A percentile compares a stretch with the other conserved stretches of the same genome.
These are phyloP conservation scores for Pilaira anomala DNA, from an alignment of 192 early-diverging fungal genomes.

Conservation along the genomic window DNA sequence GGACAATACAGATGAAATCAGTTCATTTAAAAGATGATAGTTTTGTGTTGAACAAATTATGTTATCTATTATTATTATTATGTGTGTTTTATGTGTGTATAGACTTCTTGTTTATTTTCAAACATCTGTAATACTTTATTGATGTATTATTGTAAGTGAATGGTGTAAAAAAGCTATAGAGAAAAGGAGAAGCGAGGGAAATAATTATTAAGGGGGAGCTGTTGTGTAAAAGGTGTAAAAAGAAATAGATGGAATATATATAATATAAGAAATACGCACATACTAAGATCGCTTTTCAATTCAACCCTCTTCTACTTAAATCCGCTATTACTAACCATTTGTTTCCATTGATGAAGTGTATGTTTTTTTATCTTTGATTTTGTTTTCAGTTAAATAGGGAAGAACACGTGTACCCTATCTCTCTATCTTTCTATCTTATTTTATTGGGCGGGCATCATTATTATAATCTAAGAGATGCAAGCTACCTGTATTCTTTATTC, in stretches of 20 bases:
- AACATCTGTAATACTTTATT: not conserved
- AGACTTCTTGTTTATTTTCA: not conserved
- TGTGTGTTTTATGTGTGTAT: not conserved
- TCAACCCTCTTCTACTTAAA: not conserved
- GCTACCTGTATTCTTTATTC: too few relatives aligned
- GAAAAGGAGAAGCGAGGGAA: not conserved
- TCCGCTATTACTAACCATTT: not conserved
- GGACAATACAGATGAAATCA: conserved; percentile 1
- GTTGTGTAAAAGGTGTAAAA: too few relatives aligned
- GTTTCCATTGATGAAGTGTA: too few relatives aligned
- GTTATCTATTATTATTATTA: not conserved
- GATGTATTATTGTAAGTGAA: not conserved
- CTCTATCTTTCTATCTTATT: too few relatives aligned
- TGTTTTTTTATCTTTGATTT: too few relatives aligned
- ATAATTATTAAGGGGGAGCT: too few relatives aligned
- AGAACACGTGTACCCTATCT: too few relatives aligned
- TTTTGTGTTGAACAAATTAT: not conserved
- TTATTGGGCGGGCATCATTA: too few relatives aligned
- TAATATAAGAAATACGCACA: conserved; percentile 2
- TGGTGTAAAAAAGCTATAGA: not conserved
- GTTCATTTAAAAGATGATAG: not conserved
- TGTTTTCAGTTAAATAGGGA: not conserved
- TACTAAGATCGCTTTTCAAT: conserved; percentile 8
- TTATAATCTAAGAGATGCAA: too few relatives aligned
- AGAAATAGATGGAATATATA: too few relatives aligned